phyloP scores from a whole-genome alignment of 2,329 filamentous ascomycete species.

The Epichloe coenophiala region DNA sequence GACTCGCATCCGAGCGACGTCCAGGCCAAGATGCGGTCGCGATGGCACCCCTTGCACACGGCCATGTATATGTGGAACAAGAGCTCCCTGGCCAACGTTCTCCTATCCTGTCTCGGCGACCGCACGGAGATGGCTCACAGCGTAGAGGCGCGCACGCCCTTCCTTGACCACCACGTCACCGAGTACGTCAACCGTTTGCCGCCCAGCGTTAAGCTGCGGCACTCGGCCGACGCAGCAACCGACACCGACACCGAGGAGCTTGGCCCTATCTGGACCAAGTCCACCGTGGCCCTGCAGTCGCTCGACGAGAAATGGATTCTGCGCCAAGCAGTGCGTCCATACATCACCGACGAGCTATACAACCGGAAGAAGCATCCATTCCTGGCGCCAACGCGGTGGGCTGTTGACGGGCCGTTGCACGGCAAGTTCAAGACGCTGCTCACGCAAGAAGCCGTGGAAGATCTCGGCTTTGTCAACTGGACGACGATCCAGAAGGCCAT shows the following conservation, averaged over 20 bases:
- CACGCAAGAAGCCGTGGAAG: conserved; percentile 22
- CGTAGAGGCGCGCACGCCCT: conserved; percentile 22
- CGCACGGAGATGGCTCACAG: conserved; percentile 23
- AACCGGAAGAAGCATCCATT: conserved; percentile 35
- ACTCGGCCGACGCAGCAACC: neutral
- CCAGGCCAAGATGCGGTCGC: neutral
- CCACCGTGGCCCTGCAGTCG: conserved; percentile 6
- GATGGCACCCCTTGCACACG: conserved; percentile 5
- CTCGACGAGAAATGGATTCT: conserved; percentile 37
- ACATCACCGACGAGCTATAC: conserved; percentile 38
- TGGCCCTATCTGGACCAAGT: neutral
- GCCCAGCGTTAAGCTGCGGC: conserved; percentile 5
- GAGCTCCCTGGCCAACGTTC: conserved; percentile 12
- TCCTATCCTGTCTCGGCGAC: conserved; percentile 20
- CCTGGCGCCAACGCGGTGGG: conserved; percentile 29
- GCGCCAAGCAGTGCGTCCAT: conserved; percentile 34
- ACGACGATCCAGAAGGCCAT: conserved; percentile 19
- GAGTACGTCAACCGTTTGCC: conserved; percentile 7
- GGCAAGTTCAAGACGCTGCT: conserved; percentile 17
- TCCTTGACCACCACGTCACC: conserved; percentile 15
- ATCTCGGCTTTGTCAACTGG: conserved; percentile 28
- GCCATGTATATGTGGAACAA: conserved; percentile 5
- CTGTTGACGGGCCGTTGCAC: conserved; percentile 29
- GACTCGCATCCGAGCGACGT: neutral
- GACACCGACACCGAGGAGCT: neutral